Evolutionary conservation across 179 eudicot species (phyloP).

Genomic region (Corrigiola litoralis): DNA sequence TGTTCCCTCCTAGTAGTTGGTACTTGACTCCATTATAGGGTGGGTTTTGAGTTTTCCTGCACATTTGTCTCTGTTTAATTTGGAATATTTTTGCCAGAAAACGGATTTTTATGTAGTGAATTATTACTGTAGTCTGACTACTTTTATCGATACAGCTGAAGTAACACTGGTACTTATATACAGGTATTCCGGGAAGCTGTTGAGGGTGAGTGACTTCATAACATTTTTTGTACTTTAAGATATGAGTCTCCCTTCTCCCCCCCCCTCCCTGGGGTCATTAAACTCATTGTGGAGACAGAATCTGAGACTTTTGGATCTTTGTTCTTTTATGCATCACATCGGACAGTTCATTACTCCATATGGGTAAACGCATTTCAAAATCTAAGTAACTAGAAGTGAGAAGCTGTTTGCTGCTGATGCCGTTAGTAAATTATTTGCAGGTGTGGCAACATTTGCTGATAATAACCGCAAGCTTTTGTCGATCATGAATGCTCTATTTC

Average conservation of each 20-base stretch:
- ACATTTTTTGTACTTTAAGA: neutral
- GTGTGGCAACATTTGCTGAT: conserved; percentile 66
- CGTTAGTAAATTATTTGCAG: conserved; percentile 32
- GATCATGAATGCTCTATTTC: conserved; percentile 61
- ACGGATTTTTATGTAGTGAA: neutral
- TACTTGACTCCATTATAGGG: too few relatives aligned
- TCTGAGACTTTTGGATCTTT: too few relatives aligned
- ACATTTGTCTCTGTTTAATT: neutral
- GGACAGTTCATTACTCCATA: too few relatives aligned
- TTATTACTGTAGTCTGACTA: neutral
- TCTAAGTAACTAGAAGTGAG: neutral
- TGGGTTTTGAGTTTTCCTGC: neutral
- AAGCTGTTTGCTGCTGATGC: neutral
- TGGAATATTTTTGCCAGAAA: neutral
- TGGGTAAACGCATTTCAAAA: neutral
- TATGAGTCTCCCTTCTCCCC: neutral
- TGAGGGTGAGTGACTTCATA: conserved; percentile 47
- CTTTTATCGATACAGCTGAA: neutral
- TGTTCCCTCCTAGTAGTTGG: too few relatives aligned
- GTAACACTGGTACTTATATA: neutral
- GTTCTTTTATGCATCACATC: neutral
- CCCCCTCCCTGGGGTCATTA: too few relatives aligned
- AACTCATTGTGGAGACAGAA: too few relatives aligned
- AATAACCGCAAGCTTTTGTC: conserved; percentile 71
- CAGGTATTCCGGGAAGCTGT: conserved; percentile 57